phyloP scores from a whole-genome alignment of 1,284 basidiomycete species.

The Neonothopanus nambi region DNA sequence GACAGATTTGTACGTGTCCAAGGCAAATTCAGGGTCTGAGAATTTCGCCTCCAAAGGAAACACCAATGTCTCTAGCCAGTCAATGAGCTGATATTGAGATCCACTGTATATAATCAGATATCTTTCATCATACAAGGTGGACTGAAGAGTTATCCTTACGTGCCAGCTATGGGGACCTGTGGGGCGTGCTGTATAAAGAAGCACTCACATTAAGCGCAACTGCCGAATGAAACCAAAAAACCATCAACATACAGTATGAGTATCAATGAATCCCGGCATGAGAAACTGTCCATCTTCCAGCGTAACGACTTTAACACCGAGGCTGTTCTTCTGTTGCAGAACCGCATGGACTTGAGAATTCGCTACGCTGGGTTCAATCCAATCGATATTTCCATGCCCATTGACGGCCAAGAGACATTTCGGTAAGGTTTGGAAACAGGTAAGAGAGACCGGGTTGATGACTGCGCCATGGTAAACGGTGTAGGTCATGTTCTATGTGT shows the following conservation, averaged over 20 bases:
- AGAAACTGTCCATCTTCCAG: slow-evolving; percentile 76
- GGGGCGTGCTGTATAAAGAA: slow-evolving; percentile 69
- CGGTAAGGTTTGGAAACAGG: slow-evolving; percentile 53
- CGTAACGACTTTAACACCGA: slow-evolving; percentile 35
- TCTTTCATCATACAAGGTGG: neutral
- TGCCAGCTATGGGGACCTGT: slow-evolving; percentile 83
- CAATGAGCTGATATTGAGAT: slow-evolving; percentile 84
- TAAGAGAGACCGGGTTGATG: slow-evolving; percentile 60
- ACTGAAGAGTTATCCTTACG: slow-evolving; percentile 37
- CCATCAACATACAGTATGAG: slow-evolving; percentile 69
- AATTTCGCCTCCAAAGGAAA: slow-evolving; percentile 89
- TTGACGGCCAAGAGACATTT: slow-evolving; percentile 64
- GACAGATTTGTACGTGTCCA: slow-evolving; percentile 69
- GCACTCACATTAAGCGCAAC: neutral
- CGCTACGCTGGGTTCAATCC: slow-evolving; percentile 60
- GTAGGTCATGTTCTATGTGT: neutral
- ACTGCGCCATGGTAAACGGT: slow-evolving; percentile 68
- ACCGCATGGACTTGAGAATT: slow-evolving; percentile 40
- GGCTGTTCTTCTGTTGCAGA: slow-evolving; percentile 42
- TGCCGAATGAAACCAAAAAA: slow-evolving; percentile 19
- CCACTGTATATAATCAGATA: slow-evolving; percentile 39
- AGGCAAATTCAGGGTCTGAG: slow-evolving; percentile 68
- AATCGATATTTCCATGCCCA: slow-evolving; percentile 61
- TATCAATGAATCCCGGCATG: slow-evolving; percentile 88
- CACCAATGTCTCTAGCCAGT: slow-evolving; percentile 86